Evolutionary conservation across 73 alveolate genomes (phyloP).

Genomic region (Paramecium caudatum): DNA sequence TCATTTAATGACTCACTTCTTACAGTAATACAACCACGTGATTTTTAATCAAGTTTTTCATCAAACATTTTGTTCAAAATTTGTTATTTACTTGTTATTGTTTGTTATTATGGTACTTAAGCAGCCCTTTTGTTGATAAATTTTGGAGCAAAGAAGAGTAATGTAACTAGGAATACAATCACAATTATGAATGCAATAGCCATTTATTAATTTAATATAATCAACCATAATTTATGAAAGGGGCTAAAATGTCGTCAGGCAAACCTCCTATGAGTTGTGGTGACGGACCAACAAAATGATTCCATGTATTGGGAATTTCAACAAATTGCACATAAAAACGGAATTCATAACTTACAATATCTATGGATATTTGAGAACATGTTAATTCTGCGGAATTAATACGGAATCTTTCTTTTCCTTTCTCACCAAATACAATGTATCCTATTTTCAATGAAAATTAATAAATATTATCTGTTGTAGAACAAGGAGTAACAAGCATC

Average conservation of each 20-base stretch:
- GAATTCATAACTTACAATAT: background rate
- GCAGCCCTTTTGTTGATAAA: background rate
- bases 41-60: background rate
- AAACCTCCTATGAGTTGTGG: constrained; percentile 39
- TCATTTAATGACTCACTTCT: background rate
- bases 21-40: background rate
- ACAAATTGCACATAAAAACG: background rate
- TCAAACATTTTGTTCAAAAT: background rate
- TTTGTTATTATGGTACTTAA: background rate
- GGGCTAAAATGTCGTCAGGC: constrained; percentile 4
- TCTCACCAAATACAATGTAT: background rate
- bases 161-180: background rate
- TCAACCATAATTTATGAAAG: constrained; percentile 10
- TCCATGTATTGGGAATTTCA: constrained; percentile 27
- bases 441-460: background rate
- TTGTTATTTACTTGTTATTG: background rate
- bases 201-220: constrained; percentile 22
- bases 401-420: constrained; percentile 26
- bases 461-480: background rate
- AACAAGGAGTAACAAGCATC: constrained; percentile 22
- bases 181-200: background rate
- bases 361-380: background rate
- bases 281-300: background rate
- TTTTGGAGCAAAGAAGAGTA: constrained; percentile 25
- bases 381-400: background rate